Conservation (phyloP, 2,329 filamentous ascomycete genomes). For the Aureobasidium pullulans region DNA sequence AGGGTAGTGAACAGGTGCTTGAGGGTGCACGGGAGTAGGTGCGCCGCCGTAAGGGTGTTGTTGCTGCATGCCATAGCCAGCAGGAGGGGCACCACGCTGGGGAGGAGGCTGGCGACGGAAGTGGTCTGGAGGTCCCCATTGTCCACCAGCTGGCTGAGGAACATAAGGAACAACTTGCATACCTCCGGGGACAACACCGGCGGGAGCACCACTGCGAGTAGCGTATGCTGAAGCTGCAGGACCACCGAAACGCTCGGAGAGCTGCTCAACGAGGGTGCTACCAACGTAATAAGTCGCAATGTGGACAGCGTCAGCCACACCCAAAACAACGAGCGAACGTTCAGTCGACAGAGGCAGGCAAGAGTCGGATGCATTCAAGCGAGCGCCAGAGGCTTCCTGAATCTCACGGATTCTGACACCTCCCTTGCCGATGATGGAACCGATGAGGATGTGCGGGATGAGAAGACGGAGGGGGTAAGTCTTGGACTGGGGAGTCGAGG, state of each 20-base stretch:
- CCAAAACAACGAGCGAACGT: slow-evolving; percentile 94
- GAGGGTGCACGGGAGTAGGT: slow-evolving; percentile 36
- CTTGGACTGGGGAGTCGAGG: slow-evolving; percentile 90
- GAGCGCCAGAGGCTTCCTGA: slow-evolving; percentile 92
- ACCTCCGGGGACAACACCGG: slow-evolving; percentile 87
- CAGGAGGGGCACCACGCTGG: slow-evolving; percentile 58
- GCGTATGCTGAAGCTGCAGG: slow-evolving; percentile 97
- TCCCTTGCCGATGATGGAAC: slow-evolving; percentile 96
- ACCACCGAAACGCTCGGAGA: slow-evolving; percentile 93
- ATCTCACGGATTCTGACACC: slow-evolving; percentile 96
- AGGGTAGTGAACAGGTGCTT: slow-evolving; percentile 66
- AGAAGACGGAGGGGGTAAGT: slow-evolving; percentile 93
- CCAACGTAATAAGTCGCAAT: slow-evolving; percentile 99
- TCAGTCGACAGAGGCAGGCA: slow-evolving; percentile 92
- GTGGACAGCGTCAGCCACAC: slow-evolving; percentile 95
- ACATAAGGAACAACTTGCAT: slow-evolving; percentile 99
- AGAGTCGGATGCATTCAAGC: slow-evolving; percentile 91
- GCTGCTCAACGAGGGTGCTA: slow-evolving; percentile 93
- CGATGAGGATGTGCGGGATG: slow-evolving; percentile 93
- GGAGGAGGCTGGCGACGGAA: slow-evolving; percentile 70
- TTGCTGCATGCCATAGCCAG: slow-evolving; percentile 55
- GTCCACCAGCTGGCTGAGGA: slow-evolving; percentile 84
- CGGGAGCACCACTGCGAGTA: slow-evolving; percentile 85
- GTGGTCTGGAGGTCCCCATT: slow-evolving; percentile 85
- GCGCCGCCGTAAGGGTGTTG: slow-evolving; percentile 55